Conservation (phyloP, 495 filamentous ascomycete species). For the Tuber borchii region DNA sequence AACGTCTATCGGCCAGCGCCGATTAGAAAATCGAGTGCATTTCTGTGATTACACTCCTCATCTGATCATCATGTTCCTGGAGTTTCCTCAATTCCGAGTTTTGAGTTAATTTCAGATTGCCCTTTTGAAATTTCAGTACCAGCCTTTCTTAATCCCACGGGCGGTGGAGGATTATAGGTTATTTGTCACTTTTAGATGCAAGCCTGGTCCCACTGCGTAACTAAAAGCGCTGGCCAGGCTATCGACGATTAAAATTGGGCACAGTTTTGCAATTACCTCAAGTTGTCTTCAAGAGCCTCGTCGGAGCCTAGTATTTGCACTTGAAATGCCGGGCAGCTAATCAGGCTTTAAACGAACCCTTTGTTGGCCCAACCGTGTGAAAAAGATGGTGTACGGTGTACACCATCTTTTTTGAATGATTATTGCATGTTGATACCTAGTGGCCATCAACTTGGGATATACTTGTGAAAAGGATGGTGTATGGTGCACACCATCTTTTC, state of each 20-base stretch:
- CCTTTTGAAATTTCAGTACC: not conserved
- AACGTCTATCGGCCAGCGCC: not conserved
- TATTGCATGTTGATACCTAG: too few species aligned
- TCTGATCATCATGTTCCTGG: not conserved
- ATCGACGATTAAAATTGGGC: not conserved
- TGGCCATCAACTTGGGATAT: too few species aligned
- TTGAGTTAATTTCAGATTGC: not conserved
- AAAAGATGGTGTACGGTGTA: too few species aligned
- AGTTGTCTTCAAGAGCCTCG: not conserved
- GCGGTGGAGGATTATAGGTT: not conserved
- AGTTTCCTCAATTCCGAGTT: not conserved
- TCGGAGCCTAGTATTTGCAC: not conserved
- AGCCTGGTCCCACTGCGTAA: not conserved
- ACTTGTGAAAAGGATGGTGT: too few species aligned
- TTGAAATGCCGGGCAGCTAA: not conserved
- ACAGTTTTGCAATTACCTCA: not conserved
- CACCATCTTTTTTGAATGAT: too few species aligned
- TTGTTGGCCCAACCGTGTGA: not conserved
- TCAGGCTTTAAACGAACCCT: not conserved
- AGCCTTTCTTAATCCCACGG: not conserved
- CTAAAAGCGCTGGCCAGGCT: not conserved
- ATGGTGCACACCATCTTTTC: too few species aligned
- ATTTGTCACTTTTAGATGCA: not conserved
- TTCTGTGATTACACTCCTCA: not conserved
- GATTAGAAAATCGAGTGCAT: conserved; percentile 2